Conservation (phyloP, 805 yeast species). For the Teunomyces barrocoloradensis region DNA sequence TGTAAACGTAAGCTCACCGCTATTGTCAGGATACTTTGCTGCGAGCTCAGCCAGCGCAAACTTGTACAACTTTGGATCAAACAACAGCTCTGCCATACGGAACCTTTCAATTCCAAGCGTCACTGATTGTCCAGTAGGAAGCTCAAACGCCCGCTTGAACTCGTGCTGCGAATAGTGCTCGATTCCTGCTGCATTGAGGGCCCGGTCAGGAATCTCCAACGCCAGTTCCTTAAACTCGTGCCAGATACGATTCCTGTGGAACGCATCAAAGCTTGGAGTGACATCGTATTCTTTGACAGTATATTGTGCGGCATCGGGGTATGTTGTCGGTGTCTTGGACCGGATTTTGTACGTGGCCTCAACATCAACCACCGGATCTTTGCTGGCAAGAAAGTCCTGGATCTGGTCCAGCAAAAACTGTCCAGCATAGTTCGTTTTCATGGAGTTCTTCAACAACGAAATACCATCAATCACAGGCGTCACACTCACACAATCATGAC, state of each 20-base stretch:
- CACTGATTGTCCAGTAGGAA: slow-evolving; percentile 71
- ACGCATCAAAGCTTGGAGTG: slow-evolving; percentile 54
- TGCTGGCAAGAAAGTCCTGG: slow-evolving; percentile 34
- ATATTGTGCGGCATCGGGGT: slow-evolving; percentile 28
- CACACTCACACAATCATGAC: slow-evolving; percentile 73
- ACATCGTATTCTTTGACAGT: slow-evolving; percentile 21
- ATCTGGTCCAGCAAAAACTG: slow-evolving; percentile 57
- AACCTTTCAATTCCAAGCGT: slow-evolving; percentile 61
- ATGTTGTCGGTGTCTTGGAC: slow-evolving; percentile 37
- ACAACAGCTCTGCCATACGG: slow-evolving; percentile 68
- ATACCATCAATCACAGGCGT: slow-evolving; percentile 84
- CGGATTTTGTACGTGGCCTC: slow-evolving; percentile 47
- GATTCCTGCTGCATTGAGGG: slow-evolving; percentile 17
- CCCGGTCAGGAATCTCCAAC: slow-evolving; percentile 51
- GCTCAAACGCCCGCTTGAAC: slow-evolving; percentile 56
- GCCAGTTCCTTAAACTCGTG: slow-evolving; percentile 77
- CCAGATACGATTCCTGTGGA: slow-evolving; percentile 52
- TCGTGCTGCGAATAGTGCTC: slow-evolving; percentile 24
- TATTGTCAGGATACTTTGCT: slow-evolving; percentile 35
- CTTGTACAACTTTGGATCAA: slow-evolving; percentile 54
- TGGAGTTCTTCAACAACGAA: slow-evolving; percentile 65
- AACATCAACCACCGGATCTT: slow-evolving; percentile 27
- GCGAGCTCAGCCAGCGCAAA: slow-evolving; percentile 21
- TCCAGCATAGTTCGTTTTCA: slow-evolving; percentile 75
- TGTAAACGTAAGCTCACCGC: slow-evolving; percentile 52